Evolutionary conservation across 192 early-diverging fungal species (phyloP), one percentile per base, ranked within the genome.

Genomic region (Rhizophagus sp.): DNA sequence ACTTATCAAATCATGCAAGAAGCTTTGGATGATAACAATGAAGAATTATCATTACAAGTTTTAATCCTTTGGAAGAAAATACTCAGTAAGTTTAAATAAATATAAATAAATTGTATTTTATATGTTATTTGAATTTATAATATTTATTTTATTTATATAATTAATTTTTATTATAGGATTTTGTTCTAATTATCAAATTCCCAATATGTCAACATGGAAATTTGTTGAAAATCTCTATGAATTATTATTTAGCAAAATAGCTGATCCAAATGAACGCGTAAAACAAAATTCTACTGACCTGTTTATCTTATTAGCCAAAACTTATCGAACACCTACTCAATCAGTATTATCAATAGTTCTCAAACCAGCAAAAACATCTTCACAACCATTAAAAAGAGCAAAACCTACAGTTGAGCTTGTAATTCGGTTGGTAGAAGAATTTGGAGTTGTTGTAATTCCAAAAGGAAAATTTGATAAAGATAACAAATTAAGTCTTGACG

Each of bases 251-350:
- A 61, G 75, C n/a, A 89, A 90, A 70, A 79, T 86, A 19, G 83
- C 85, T 1, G 91, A 93, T 81, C 80, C 88, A 73, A 92, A 92
- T 66, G 77, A 88, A 10, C 85, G 91, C 10, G 81, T 91, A 15
- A 86, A 84, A 50, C 86, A 90, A 78, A 72, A 69, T 27, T 69
- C 87, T 15, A 68, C 84, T 2, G 84, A 90, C 49, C 39, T 89
- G 39, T 85, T 91, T 34, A 76, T 89, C 25, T 76, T 83, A 63
- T 84, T 93, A 25, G 84, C 82, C 15, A 88, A 90, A 33, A 79
- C 86, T 11, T 93, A 87, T 75, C 82, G 86, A 52, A 73, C 80
- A 2, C 67, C 76, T 1, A 88, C 87, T 4, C 85, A 88, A 47
- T 87, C 86, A 47, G 82, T 93, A 5, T 81, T 90, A 4, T 86